Evolutionary conservation across 1,284 basidiomycete genomes (phyloP), one percentile per base, ranked within the genome.

Genomic region (Cutaneotrichosporon cyanovorans): DNA sequence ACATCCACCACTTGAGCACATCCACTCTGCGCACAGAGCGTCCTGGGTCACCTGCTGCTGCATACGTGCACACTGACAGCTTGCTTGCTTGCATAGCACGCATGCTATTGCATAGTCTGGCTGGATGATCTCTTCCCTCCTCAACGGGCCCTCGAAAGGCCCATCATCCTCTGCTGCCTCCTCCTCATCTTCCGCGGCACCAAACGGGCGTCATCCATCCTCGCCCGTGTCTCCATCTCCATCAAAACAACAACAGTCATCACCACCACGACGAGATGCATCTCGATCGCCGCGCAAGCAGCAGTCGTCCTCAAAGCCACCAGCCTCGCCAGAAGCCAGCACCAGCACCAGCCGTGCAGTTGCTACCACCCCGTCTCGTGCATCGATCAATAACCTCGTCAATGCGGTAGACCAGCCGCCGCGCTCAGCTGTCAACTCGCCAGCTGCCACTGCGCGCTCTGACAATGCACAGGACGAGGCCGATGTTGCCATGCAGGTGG

Each of bases 401-500:
- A 39, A 50, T 37, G 36, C 44, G 12, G 22, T 23, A n/a, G 41
- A 50, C 41, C 36, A 46, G n/a, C 32, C 44, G 18, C 45, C 49
- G 5, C 37, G 37, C 30, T 18, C 37, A 6, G 36, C 18, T 28
- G 20, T 15, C 23, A 14, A n/a, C 14, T 37, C 42, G 18, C 42
- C 30, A 33, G 33, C 23, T 18, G 38, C 38, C 30, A 46, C 45
- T 14, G 35, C 45, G 4, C 37, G 40, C 34, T 37, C 35, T 6
- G 45, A 21, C 34, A 37, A 49, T 34, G 45, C 47, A 12, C 35
- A 39, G 20, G 56, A 46, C n/a, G 55, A 50, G 16, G 55, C 45
- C 23, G 58, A 50, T 11, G 45, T 53, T 5, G 55, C 52, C 7
- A 47, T 31, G 11, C 47, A 46, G 18, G 55, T 45, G 12, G 46